Evolutionary conservation across 2,329 filamentous ascomycete species (phyloP), one percentile per base, ranked within the genome.

Genomic region (Fusarium pseudoanthophilum): DNA sequence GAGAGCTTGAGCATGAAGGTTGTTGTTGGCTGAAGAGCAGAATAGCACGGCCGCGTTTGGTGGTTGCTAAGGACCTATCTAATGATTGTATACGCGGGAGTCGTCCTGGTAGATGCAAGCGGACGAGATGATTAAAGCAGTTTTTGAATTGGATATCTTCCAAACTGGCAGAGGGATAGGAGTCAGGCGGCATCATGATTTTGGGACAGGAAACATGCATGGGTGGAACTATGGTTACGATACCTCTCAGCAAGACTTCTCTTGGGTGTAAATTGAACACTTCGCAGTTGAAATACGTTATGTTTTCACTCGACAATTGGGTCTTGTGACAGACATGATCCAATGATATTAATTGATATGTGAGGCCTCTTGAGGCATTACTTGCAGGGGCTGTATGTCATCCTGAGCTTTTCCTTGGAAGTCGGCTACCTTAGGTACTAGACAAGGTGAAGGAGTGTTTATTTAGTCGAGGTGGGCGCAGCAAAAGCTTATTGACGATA

Each of bases 1-100:
- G 96, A 99, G 84, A 92, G 92, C 63, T 82, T 99, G 80, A 98
- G 95, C 83, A 92, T 95, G 88, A 97, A 97, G 87, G 91, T 91
- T 64, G 95, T 98, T 24, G 92, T 92, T 61, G 89, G 90, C 48
- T 92, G 80, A 70, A 52, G 14, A 32, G 39, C 11, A 18, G 18
- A 18, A 36, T 30, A 32, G 26, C 13, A 30, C 18, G 39, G 24
- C 14, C 24, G 16, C 30, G 26, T 58, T 37, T 40, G 21, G 43
- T 40, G 14, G 43, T 53, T 43, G n/a, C 15, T 39, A 26, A 55
- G 20, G 20, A 26, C 45, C 26, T 68, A 32, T 59, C 24, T 61
- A 58, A 58, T 70, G 64, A 69, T 59, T 60, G 53, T 60, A 56
- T 57, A 53, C 48, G 42, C 16, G 36, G 61, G 37, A 57, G 53